phyloP scores from a whole-genome alignment of 805 yeast species.

The Cyberlindnera saturnus region DNA sequence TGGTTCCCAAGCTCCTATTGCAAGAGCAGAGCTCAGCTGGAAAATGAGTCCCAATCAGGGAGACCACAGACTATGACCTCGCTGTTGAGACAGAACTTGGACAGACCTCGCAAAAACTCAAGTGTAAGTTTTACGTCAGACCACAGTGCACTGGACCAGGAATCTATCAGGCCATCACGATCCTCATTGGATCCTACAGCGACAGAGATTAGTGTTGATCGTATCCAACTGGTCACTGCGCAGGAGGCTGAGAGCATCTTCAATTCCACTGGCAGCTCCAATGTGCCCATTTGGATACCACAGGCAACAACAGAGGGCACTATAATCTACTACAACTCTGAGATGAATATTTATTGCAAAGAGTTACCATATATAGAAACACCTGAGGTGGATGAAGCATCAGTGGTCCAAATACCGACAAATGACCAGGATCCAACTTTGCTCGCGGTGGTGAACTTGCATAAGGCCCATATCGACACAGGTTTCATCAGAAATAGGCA shows the following conservation, averaged over 20 bases:
- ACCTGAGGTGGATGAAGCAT: slow-evolving; percentile 30
- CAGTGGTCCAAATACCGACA: slow-evolving; percentile 21
- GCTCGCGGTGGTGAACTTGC: slow-evolving; percentile 18
- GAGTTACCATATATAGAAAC: slow-evolving; percentile 46
- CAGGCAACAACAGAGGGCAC: slow-evolving; percentile 49
- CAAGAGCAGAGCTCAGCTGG: slow-evolving; percentile 5
- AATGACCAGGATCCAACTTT: slow-evolving; percentile 9
- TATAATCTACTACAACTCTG: slow-evolving; percentile 53
- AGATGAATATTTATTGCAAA: slow-evolving; percentile 52
- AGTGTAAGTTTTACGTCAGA: slow-evolving; percentile 41
- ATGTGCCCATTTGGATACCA: slow-evolving; percentile 55
- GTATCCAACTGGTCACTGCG: slow-evolving; percentile 26
- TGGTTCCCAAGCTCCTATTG: slow-evolving; percentile 79
- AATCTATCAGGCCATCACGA: background rate
- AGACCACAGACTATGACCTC: slow-evolving; percentile 8
- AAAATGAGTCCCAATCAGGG: slow-evolving; percentile 1
- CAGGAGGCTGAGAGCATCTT: slow-evolving; percentile 33
- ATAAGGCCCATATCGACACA: slow-evolving; percentile 22
- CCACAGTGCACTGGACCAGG: slow-evolving; percentile 1
- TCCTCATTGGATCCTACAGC: slow-evolving; percentile 8
- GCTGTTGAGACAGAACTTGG: slow-evolving; percentile 21
- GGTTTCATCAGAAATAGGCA: slow-evolving; percentile 12
- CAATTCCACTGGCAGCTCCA: slow-evolving; percentile 27
- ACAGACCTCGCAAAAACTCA: slow-evolving; percentile 38
- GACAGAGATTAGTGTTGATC: slow-evolving; percentile 2